phyloP scores from a whole-genome alignment of 345 rosid genomes.

The Melaleuca alternifolia region DNA sequence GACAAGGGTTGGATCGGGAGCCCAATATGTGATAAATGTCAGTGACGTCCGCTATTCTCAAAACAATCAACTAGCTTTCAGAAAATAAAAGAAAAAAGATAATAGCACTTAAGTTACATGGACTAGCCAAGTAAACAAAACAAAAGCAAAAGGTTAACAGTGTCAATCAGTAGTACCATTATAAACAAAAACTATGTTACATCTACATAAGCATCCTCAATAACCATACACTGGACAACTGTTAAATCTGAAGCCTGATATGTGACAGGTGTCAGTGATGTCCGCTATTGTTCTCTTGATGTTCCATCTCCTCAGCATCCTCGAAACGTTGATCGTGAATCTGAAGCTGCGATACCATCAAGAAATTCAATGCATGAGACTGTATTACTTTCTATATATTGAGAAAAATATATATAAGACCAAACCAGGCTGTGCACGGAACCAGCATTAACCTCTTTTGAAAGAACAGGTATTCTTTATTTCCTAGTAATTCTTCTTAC shows the following conservation, averaged over 20 bases:
- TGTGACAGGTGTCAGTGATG: slow-evolving; percentile 9
- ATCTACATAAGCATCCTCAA: background rate
- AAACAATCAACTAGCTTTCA: background rate
- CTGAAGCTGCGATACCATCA: slow-evolving; percentile 46
- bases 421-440: background rate
- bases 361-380: background rate
- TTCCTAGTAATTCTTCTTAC: background rate
- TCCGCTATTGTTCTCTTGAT: slow-evolving; percentile 12
- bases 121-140: background rate
- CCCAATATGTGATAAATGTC: background rate
- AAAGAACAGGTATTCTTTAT: background rate
- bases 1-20: background rate
- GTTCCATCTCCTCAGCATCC: slow-evolving; percentile 87
- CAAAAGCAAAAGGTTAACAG: background rate
- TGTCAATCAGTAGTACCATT: background rate
- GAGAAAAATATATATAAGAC: background rate
- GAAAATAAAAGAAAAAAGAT: background rate
- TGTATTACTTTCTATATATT: background rate
- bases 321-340: slow-evolving; percentile 83
- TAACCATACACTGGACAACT: background rate
- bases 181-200: background rate
- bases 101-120: background rate
- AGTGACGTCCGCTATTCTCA: background rate
- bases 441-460: background rate
- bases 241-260: background rate